Base-by-base conservation (phyloP, 495 filamentous ascomycete genomes). In the Aspergillus wentii region DNA sequence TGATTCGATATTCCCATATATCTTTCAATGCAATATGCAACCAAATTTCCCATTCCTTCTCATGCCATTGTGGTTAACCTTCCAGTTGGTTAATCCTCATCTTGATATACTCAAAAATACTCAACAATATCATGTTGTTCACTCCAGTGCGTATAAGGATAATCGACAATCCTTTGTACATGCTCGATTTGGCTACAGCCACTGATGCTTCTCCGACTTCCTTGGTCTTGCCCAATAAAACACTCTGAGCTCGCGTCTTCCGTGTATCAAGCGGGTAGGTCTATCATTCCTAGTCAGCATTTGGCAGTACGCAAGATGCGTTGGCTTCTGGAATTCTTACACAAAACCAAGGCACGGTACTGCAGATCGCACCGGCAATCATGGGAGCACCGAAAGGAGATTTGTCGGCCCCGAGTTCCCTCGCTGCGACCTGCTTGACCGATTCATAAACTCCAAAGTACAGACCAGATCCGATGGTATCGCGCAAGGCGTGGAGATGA, bases 371-470 rank as follows among this genome's bases (percentile, higher is more conserved):
- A 13, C 66, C 68, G 8, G 68, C 68, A 40, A 70, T 60, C 52
- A 63, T 59, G 8, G 67, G 62, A 5, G 57, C 57, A 6, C 65
- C 67, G 13, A 71, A 59, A 0, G 62, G 64, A 18, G 57, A 62
- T 20, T 59, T 61, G 22, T 62, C 56, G 3, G 49, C 50, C 3
- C 67, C 65, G 18, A 66, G 46, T 38, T 66, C 59, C 26, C 62
- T 88, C 20, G 82, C 80, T 27, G 90, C 76, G 28, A 92, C 52
- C 58, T 95, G 86, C 61, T 96, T 95, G 40, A 80, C 79, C 45
- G 82, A 86, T 55, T 96, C 90, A 55, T 96, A 96, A 44, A 88
- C 85, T 40, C 82, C 80, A 52, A 96, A 96, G 57, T 95, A 96
- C 38, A 94, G 81, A 2, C 75, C 87, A 2, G 90, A 92, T 17